Percentiles rank a stretch among this genome's conserved stretches.
Evolutionary conservation across 805 yeast genomes (phyloP).

Genomic region (Zygotorulaspora sp.): DNA sequence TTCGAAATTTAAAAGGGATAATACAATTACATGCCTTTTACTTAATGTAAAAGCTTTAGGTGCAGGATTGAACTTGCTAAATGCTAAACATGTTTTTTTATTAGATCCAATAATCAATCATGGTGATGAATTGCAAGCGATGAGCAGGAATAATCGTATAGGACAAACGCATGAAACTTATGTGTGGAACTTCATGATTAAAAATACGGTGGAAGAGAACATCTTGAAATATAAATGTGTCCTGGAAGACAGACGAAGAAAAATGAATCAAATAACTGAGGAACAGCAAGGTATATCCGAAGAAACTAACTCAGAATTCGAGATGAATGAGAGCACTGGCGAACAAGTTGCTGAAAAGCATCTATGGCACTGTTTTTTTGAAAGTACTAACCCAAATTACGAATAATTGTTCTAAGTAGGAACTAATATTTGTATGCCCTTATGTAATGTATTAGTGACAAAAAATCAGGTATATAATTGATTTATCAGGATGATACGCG

Average conservation of each 20-base stretch:
- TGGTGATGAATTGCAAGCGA: constrained; percentile 85
- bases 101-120: constrained; percentile 92
- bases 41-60: constrained; percentile 83
- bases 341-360: constrained; percentile 31
- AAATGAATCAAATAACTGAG: constrained; percentile 4
- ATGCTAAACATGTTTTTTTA: constrained; percentile 86
- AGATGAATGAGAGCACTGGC: constrained; percentile 26
- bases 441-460: too few relatives aligned
- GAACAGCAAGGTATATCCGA: constrained; percentile 11
- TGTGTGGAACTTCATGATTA: constrained; percentile 88
- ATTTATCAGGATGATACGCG: too few relatives aligned
- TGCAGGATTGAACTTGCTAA: constrained; percentile 83
- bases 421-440: too few relatives aligned
- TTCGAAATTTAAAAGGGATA: constrained; percentile 55
- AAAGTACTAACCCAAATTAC: constrained; percentile 8
- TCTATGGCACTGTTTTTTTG: constrained; percentile 33
- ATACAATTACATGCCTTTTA: constrained; percentile 73
- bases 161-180: constrained; percentile 80
- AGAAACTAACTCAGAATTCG: constrained; percentile 23
- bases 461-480: too few relatives aligned
- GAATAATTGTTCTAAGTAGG: too few relatives aligned
- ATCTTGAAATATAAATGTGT: constrained; percentile 45
- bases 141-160: constrained; percentile 85
- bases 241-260: constrained; percentile 25
- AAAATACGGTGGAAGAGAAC: constrained; percentile 83